phyloP scores from a whole-genome alignment of 2,329 filamentous ascomycete genomes.

The Pseudocercospora crystallina region DNA sequence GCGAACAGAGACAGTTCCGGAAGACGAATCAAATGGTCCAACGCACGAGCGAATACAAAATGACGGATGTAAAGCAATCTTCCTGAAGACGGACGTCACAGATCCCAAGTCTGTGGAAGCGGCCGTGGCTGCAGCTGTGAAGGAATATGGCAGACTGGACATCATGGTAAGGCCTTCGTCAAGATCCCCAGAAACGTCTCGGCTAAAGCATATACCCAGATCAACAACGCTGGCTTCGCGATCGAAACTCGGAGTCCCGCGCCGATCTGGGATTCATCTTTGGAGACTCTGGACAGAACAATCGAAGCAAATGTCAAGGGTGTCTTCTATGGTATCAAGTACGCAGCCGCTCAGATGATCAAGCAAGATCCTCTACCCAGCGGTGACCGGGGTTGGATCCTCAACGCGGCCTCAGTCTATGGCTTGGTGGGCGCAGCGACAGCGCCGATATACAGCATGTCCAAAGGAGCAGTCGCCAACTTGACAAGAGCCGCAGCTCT shows the following conservation, averaged over 20 bases:
- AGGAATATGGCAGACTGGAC: constrained; percentile 36
- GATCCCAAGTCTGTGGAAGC: constrained; percentile 30
- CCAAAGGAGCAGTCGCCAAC: constrained; percentile 24
- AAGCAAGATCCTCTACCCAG: constrained; percentile 42
- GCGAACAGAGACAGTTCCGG: constrained; percentile 16
- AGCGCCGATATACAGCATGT: constrained; percentile 19
- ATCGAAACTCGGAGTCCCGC: constrained; percentile 31
- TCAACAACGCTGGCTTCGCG: constrained; percentile 40
- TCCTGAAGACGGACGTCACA: constrained; percentile 36
- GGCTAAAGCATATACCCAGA: not conserved
- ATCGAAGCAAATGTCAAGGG: constrained; percentile 39
- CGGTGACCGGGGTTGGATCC: constrained; percentile 50
- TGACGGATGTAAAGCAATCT: constrained; percentile 25
- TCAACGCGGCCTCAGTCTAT: constrained; percentile 49
- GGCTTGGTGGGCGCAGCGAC: constrained; percentile 39
- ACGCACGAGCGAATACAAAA: constrained; percentile 22
- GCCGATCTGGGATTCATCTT: constrained; percentile 48
- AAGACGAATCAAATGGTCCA: constrained; percentile 20
- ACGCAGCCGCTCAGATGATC: constrained; percentile 51
- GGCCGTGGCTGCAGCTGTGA: constrained; percentile 31
- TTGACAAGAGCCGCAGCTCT: constrained; percentile 21
- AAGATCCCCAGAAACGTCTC: not conserved
- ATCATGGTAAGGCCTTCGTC: constrained; percentile 25
- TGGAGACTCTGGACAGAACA: constrained; percentile 48
- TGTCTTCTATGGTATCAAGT: constrained; percentile 48